Evolutionary conservation across 208 protist genomes (phyloP).

Genomic region (Crithidia expoeki): DNA sequence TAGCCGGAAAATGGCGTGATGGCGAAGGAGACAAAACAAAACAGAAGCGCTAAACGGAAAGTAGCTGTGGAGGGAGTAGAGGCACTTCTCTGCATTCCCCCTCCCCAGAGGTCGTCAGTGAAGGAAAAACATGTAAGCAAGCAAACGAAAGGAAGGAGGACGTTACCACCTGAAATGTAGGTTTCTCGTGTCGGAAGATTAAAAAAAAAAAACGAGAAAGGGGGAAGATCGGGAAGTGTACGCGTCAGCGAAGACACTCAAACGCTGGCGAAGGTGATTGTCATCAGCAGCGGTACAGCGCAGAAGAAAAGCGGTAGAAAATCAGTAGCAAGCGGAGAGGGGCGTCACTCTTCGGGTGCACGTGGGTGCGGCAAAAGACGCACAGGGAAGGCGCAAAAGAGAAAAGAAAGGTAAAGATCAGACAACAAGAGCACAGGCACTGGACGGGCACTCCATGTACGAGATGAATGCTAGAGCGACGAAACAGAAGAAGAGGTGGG

Average conservation of each 20-base stretch:
- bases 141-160: background rate
- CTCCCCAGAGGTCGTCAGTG: too few species aligned
- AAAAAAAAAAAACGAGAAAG: conserved; percentile 1
- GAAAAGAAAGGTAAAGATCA: conserved; percentile 2
- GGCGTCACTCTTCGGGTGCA: background rate
- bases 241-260: background rate
- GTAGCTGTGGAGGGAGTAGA: too few species aligned
- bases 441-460: background rate
- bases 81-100: too few species aligned
- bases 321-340: background rate
- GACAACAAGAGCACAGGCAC: background rate
- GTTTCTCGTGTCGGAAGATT: background rate
- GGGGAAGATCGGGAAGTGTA: background rate
- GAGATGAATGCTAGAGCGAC: background rate
- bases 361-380: background rate
- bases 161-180: background rate
- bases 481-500: background rate
- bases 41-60: background rate
- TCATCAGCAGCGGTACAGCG: conserved; percentile 11
- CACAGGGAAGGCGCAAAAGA: background rate
- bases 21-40: background rate
- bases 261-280: background rate
- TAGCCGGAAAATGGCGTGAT: background rate
- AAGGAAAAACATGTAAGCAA: background rate
- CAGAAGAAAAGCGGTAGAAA: conserved; percentile 6